Evolutionary conservation across 2,329 filamentous ascomycete species (phyloP).

Genomic region (Alternaria sp.): DNA sequence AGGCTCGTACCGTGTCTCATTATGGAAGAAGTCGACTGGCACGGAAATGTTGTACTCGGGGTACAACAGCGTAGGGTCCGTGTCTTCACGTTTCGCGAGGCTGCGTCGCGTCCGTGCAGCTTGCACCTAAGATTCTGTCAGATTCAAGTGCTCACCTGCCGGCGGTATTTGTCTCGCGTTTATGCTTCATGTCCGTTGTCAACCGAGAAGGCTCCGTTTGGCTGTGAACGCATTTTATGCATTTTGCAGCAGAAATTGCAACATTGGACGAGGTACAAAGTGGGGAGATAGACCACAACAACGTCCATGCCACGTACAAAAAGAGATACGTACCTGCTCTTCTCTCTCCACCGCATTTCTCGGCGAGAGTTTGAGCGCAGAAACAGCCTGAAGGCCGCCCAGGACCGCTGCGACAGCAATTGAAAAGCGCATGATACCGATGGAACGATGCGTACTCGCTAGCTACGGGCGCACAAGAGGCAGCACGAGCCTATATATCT

Average conservation of each 20-base stretch:
- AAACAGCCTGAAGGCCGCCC: constrained; percentile 34
- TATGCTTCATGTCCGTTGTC: background rate
- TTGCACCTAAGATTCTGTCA: constrained; percentile 24
- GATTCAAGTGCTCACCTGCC: background rate
- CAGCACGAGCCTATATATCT: constrained; percentile 13
- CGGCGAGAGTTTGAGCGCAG: constrained; percentile 30
- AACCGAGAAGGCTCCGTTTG: background rate
- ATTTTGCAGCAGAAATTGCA: background rate
- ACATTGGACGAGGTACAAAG: background rate
- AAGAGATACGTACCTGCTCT: constrained; percentile 30
- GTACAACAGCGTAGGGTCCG: constrained; percentile 53
- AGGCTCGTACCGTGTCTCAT: constrained; percentile 78
- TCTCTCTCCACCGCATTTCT: constrained; percentile 28
- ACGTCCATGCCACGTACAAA: background rate
- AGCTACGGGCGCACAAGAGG: background rate
- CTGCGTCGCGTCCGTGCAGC: constrained; percentile 25
- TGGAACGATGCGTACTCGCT: constrained; percentile 7
- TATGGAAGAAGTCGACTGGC: constrained; percentile 83
- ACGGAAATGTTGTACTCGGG: constrained; percentile 62
- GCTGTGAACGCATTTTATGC: background rate
- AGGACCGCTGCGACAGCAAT: constrained; percentile 31
- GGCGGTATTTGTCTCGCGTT: background rate
- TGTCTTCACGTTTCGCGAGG: constrained; percentile 39
- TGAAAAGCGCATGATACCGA: constrained; percentile 36
- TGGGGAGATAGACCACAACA: background rate